A percentile compares a stretch with the other conserved stretches of the same genome.
phyloP scores from a whole-genome alignment of 495 filamentous ascomycete genomes.

The Annulohypoxylon bovei region DNA sequence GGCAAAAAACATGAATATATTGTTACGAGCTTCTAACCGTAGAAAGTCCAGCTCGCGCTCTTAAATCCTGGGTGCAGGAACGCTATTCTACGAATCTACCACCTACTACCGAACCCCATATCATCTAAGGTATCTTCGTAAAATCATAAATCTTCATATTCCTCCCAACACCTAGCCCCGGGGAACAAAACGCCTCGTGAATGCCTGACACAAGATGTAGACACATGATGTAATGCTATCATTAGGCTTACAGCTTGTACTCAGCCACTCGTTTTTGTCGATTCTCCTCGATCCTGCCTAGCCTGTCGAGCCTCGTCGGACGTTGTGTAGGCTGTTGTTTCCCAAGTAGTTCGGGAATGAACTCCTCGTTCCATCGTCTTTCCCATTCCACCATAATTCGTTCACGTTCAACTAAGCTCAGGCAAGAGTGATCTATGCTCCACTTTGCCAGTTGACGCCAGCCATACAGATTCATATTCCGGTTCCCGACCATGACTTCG shows the following conservation, averaged over 20 bases:
- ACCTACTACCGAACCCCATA: background rate
- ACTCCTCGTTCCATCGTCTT: slow-evolving; percentile 53
- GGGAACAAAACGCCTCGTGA: background rate
- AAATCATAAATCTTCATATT: slow-evolving; percentile 15
- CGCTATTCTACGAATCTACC: slow-evolving; percentile 2
- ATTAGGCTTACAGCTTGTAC: slow-evolving; percentile 1
- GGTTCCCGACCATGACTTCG: slow-evolving; percentile 63
- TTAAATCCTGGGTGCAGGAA: background rate
- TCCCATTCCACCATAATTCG: slow-evolving; percentile 53
- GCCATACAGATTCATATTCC: slow-evolving; percentile 61
- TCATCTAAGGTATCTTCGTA: slow-evolving; percentile 28
- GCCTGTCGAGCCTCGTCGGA: slow-evolving; percentile 18
- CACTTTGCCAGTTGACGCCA: slow-evolving; percentile 64
- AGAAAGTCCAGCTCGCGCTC: slow-evolving; percentile 6
- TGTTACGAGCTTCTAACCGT: background rate
- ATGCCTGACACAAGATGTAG: slow-evolving; percentile 6
- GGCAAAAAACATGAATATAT: background rate
- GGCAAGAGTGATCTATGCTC: slow-evolving; percentile 64
- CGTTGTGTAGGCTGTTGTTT: background rate
- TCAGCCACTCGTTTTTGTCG: slow-evolving; percentile 10
- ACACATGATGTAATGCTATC: background rate
- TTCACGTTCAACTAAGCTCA: slow-evolving; percentile 48
- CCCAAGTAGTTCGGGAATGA: slow-evolving; percentile 44
- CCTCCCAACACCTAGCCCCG: background rate
- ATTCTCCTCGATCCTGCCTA: slow-evolving; percentile 15